Conservation (phyloP, 345 rosid species). For the Brassica carinata region DNA sequence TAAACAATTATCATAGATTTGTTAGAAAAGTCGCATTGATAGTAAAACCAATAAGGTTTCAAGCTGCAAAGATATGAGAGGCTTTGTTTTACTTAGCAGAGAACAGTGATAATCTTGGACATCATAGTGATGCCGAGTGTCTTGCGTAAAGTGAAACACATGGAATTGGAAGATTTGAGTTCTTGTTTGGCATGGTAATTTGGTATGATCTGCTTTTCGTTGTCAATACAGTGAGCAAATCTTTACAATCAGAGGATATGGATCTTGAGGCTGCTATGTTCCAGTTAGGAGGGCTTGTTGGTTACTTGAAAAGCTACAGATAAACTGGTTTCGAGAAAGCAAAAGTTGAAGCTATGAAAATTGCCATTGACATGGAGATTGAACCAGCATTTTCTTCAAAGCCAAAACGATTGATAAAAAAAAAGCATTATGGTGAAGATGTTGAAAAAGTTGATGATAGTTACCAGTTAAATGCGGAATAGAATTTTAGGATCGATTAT, state of each 20-base stretch:
- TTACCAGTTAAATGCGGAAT: not conserved
- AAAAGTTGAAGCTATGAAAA: not conserved
- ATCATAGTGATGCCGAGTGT: not conserved
- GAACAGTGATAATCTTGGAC: not conserved
- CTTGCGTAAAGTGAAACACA: conserved; percentile 1
- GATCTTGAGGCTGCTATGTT: not conserved
- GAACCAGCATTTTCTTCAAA: not conserved
- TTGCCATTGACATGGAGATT: not conserved
- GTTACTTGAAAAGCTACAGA: not conserved
- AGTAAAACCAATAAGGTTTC: conserved; percentile 6
- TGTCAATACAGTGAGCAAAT: conserved; percentile 1
- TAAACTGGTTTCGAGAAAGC: not conserved
- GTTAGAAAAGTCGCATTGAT: not conserved
- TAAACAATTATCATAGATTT: not conserved
- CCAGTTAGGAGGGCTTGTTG: not conserved
- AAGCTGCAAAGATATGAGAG: not conserved
- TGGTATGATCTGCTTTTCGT: conserved; percentile 1
- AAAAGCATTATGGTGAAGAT: not conserved
- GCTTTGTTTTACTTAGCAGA: not conserved
- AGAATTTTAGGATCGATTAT: not conserved
- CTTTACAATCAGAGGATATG: not conserved
- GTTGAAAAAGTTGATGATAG: not conserved
- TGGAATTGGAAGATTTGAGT: conserved; percentile 4
- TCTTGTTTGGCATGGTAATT: not conserved
- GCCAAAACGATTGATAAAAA: not conserved